Base-by-base conservation (phyloP, 2,329 filamentous ascomycete genomes). In the Aspergillus novoparasiticus region DNA sequence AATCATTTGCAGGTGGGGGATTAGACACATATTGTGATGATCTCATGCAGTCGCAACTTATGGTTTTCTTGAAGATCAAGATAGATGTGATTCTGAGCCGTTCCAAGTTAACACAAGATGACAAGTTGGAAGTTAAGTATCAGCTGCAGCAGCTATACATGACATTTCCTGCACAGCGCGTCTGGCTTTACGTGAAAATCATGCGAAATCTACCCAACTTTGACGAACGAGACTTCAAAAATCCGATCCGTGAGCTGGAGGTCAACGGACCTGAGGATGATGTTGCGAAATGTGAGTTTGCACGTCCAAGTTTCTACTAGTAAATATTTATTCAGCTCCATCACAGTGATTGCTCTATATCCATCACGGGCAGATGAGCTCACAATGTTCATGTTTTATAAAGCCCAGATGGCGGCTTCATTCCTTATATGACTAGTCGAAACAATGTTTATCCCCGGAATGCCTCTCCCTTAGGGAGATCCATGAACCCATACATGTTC, bases 401-500 rank as follows among this genome's bases (percentile, higher is more conserved):
- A 53, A 32, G 16, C 30, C 14, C 50, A 53, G 36, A 53, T n/a
- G 30, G 14, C 14, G n/a, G 50, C 50, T 32, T 11, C 28, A 9
- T 19, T 19, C n/a, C 10, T 34, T 28, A 14, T 53, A n/a, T 53
- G 14, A 53, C 12, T 32, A 10, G 4, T 23, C 9, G n/a, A 12
- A 4, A 12, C 6, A n/a, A 26, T 9, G 19, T 48, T 63, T 50
- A 62, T 26, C 36, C 48, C 39, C 48, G 41, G n/a, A 34, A 59
- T 6, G 23, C 23, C 39, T 55, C 57, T 23, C 59, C 59, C 21
- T 43, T 61, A 5, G 59, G 59, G 16, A 61, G 41, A 58, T 85
- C 82, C 28, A 83, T 72, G 68, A 77, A 84, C 0, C 81, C 82
- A 71, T 79, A 83, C 64, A 77, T 74, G 59, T 71, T 72, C 64